A percentile compares a stretch with the other conserved stretches of the same genome.
phyloP scores from a whole-genome alignment of 129 eudicot genomes.

The Logfia minima region DNA sequence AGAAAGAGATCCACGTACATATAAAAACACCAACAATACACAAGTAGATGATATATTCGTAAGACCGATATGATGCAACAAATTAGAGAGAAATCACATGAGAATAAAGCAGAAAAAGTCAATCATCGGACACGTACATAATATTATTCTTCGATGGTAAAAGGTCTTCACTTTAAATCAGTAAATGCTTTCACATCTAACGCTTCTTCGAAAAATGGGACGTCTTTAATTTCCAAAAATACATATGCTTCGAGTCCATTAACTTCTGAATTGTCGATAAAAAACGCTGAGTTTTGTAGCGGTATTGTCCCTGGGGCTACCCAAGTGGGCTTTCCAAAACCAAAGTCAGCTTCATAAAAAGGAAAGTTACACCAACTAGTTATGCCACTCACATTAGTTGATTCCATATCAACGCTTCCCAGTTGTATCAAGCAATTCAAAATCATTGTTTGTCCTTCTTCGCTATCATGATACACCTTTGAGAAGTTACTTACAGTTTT shows the following conservation, averaged over 20 bases:
- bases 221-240: background rate
- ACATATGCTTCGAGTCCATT: slow-evolving; percentile 7
- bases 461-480: background rate
- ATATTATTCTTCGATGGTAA: no score
- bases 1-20: no score
- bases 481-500: slow-evolving; percentile 3
- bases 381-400: background rate
- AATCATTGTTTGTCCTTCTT: slow-evolving; percentile 23
- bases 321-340: slow-evolving; percentile 9
- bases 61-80: no score
- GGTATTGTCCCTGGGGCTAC: background rate
- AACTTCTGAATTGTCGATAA: background rate
- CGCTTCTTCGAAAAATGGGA: background rate
- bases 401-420: background rate
- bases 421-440: slow-evolving; percentile 17
- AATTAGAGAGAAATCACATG: no score
- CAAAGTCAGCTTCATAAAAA: background rate
- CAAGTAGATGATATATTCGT: no score
- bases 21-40: no score
- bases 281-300: background rate
- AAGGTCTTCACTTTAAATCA: background rate
- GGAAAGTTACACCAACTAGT: slow-evolving; percentile 32
- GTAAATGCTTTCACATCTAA: background rate
- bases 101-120: no score
- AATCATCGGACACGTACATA: no score